Percentiles rank a stretch among this genome's conserved stretches.
These are phyloP conservation scores for Royoungia palumana DNA, from an alignment of 768 basidiomycete species.

Conservation along the genomic window DNA sequence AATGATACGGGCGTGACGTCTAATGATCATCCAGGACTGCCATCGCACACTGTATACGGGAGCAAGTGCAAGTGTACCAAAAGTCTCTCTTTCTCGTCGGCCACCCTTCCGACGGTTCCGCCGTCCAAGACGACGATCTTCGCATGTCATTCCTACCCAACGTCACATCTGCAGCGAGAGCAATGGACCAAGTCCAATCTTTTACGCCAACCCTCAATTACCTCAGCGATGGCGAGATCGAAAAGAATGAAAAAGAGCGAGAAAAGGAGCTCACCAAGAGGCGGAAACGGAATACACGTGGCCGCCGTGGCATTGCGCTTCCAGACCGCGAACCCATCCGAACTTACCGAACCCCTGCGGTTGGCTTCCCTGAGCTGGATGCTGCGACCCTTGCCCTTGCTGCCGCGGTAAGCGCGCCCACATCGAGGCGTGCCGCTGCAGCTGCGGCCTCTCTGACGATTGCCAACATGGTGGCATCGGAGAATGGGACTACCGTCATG, in stretches of 20 bases:
- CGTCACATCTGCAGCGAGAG: constrained; percentile 65
- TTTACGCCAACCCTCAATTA: constrained; percentile 91
- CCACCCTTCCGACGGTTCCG: constrained; percentile 75
- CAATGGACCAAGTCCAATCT: constrained; percentile 70
- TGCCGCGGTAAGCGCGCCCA: constrained; percentile 62
- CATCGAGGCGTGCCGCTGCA: constrained; percentile 80
- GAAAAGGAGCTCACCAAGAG: constrained; percentile 91
- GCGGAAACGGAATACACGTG: constrained; percentile 80
- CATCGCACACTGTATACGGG: constrained; percentile 91
- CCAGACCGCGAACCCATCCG: constrained; percentile 92
- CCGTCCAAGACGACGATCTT: constrained; percentile 86
- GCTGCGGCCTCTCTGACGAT: constrained; percentile 81
- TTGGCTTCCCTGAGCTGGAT: constrained; percentile 79
- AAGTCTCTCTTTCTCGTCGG: constrained; percentile 90
- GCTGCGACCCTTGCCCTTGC: constrained; percentile 65
- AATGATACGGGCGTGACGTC: not conserved
- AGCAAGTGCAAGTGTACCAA: constrained; percentile 89
- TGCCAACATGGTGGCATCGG: constrained; percentile 88
- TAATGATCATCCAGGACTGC: constrained; percentile 64
- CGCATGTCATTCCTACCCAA: constrained; percentile 84
- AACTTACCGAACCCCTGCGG: constrained; percentile 87
- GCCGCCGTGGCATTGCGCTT: constrained; percentile 72
- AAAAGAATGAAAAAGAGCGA: constrained; percentile 84
- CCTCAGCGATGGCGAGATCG: constrained; percentile 85
- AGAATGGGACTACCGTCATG: constrained; percentile 68